These are phyloP conservation scores for Amanita jacksonii DNA, from an alignment of 768 basidiomycete genomes.

Conservation along the genomic window DNA sequence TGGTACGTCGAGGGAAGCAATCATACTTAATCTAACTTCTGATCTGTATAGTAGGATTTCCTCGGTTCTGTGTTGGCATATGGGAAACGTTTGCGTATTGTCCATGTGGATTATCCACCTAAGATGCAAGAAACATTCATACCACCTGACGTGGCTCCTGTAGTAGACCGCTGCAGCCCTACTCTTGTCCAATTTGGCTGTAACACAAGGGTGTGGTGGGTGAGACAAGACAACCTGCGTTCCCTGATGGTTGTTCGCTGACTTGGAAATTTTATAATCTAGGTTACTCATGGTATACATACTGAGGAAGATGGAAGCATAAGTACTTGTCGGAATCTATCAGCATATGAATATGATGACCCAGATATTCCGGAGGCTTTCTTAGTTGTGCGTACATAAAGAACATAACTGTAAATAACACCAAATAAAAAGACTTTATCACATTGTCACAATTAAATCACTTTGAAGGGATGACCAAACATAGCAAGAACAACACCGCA, in stretches of 20 bases:
- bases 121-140: slow-evolving; percentile 20
- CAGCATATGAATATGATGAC: slow-evolving; percentile 56
- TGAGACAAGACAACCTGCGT: slow-evolving; percentile 18
- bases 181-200: slow-evolving; percentile 56
- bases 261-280: slow-evolving; percentile 1
- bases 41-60: slow-evolving; percentile 21
- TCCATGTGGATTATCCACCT: slow-evolving; percentile 54
- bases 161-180: slow-evolving; percentile 41
- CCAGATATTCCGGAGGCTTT: slow-evolving; percentile 68
- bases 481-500: slow-evolving; percentile 85
- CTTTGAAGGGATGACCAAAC: slow-evolving; percentile 60
- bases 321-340: slow-evolving; percentile 27
- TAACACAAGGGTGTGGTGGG: slow-evolving; percentile 65
- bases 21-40: not conserved
- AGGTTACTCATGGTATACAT: slow-evolving; percentile 39
- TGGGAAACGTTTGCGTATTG: slow-evolving; percentile 37
- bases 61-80: slow-evolving; percentile 33
- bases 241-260: slow-evolving; percentile 1
- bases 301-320: slow-evolving; percentile 30
- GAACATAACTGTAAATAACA: too few relatives aligned
- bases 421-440: too few relatives aligned
- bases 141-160: slow-evolving; percentile 27
- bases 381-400: slow-evolving; percentile 49
- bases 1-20: slow-evolving; percentile 29
- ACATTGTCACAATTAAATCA: slow-evolving; percentile 1